These are phyloP conservation scores for Microcyclosporella mali DNA, from an alignment of 2,329 filamentous ascomycete species.

Conservation along the genomic window DNA sequence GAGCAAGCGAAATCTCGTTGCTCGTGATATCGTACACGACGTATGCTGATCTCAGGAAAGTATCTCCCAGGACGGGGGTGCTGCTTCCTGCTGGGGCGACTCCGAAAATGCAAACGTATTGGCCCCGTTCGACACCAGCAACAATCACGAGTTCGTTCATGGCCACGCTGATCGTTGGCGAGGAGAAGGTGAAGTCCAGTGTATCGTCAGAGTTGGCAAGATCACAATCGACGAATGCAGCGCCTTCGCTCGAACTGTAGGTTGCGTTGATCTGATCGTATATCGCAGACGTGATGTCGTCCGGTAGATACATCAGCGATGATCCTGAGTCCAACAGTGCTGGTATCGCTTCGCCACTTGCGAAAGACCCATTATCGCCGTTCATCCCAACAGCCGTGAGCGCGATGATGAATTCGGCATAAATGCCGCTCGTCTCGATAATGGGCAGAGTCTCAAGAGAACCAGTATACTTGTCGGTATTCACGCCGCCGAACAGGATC, in stretches of 20 bases:
- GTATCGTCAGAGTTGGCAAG: constrained; percentile 44
- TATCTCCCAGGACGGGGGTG: constrained; percentile 52
- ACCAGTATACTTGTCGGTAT: constrained; percentile 66
- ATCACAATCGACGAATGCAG: constrained; percentile 50
- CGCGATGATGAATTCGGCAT: constrained; percentile 50
- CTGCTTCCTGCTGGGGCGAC: constrained; percentile 47
- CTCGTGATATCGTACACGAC: constrained; percentile 57
- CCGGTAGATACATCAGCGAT: constrained; percentile 64
- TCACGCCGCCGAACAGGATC: constrained; percentile 75
- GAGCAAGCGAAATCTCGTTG: constrained; percentile 56
- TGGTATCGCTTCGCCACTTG: constrained; percentile 38
- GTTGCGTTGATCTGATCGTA: constrained; percentile 37
- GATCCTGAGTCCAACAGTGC: constrained; percentile 70
- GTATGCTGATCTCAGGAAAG: constrained; percentile 57
- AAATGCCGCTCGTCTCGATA: constrained; percentile 39
- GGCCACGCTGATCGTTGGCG: constrained; percentile 49
- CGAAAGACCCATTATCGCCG: constrained; percentile 39
- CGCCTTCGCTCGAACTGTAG: constrained; percentile 37
- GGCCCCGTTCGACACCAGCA: constrained; percentile 37
- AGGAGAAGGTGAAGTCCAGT: constrained; percentile 53
- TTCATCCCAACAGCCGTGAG: constrained; percentile 43
- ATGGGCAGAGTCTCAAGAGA: constrained; percentile 57
- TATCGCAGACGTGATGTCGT: constrained; percentile 47
- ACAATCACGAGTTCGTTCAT: constrained; percentile 53
- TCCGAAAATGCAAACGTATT: constrained; percentile 44